A percentile compares a stretch with the other conserved stretches of the same genome.
These are phyloP conservation scores for Aureobasidium sp. DNA, from an alignment of 2,329 filamentous ascomycete genomes.

Conservation along the genomic window DNA sequence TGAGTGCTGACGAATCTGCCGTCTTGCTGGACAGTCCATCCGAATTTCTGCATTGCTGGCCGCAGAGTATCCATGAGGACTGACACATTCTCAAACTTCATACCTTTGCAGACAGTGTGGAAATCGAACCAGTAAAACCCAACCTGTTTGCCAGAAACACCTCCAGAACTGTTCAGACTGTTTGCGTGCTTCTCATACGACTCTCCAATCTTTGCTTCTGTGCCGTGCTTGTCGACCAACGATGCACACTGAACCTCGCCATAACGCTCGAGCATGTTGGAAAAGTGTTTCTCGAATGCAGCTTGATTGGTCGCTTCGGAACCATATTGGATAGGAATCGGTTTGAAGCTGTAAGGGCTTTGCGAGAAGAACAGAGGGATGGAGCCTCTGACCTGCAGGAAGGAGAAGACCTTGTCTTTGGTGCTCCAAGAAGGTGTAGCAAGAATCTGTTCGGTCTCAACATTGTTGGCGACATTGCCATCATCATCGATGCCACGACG, in stretches of 20 bases:
- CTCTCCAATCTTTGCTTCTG: conserved; percentile 70
- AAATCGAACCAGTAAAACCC: conserved; percentile 97
- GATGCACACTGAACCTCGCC: conserved; percentile 71
- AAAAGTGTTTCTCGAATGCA: conserved; percentile 75
- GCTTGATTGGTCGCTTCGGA: conserved; percentile 68
- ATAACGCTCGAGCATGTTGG: conserved; percentile 59
- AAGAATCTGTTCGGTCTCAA: conserved; percentile 92
- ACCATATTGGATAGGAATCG: conserved; percentile 72
- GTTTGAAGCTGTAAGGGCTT: conserved; percentile 87
- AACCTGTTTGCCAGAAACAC: conserved; percentile 44
- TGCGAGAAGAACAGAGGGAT: conserved; percentile 96
- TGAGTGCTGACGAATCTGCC: conserved; percentile 44
- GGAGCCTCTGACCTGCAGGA: conserved; percentile 80
- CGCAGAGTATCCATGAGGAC: conserved; percentile 64
- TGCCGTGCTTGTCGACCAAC: conserved; percentile 80
- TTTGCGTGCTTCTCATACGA: conserved; percentile 64
- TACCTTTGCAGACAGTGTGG: conserved; percentile 81
- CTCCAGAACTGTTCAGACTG: conserved; percentile 55
- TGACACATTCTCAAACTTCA: conserved; percentile 96
- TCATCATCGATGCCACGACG: conserved; percentile 85
- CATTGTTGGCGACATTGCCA: conserved; percentile 78
- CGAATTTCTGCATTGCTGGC: conserved; percentile 57
- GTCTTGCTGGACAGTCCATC: conserved; percentile 56
- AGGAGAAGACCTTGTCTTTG: conserved; percentile 62
- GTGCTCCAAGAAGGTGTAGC: conserved; percentile 60